These are phyloP conservation scores for Saksenaea vasiformis DNA, from an alignment of 371 early-diverging fungal genomes.

Conservation along the genomic window DNA sequence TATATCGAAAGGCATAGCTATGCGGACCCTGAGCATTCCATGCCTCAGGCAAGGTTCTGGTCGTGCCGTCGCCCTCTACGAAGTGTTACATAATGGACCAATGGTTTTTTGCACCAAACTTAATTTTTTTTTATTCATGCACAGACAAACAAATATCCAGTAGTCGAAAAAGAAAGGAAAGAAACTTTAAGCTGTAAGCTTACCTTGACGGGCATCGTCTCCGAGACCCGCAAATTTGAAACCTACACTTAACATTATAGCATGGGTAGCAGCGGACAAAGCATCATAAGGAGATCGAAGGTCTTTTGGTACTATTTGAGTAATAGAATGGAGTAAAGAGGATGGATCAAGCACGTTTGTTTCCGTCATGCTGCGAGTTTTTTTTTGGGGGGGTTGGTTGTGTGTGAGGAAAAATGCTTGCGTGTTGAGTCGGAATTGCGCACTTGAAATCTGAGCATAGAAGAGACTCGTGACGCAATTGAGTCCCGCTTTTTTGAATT, in stretches of 20 bases:
- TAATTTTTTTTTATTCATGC: conserved; percentile 3
- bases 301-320: conserved; percentile 13
- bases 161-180: neutral
- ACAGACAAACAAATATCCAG: neutral
- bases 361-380: conserved; percentile 11
- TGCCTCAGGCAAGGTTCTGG: conserved; percentile 40
- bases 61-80: conserved; percentile 39
- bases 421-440: too few species aligned
- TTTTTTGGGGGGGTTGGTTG: too few species aligned
- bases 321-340: conserved; percentile 33
- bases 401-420: too few species aligned
- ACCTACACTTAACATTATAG: conserved; percentile 63
- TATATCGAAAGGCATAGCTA: conserved; percentile 67
- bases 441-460: too few species aligned
- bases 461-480: too few species aligned
- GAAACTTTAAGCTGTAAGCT: neutral
- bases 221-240: conserved; percentile 65
- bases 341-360: conserved; percentile 42
- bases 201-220: conserved; percentile 58
- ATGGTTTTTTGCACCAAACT: neutral
- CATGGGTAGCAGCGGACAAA: conserved; percentile 56
- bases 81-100: neutral
- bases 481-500: too few species aligned
- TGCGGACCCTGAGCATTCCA: conserved; percentile 64
- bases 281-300: conserved; percentile 57